Percentiles rank a stretch among this genome's conserved stretches.
Conservation (phyloP, 2,329 filamentous ascomycete species). For the Pseudonectria buxi region DNA sequence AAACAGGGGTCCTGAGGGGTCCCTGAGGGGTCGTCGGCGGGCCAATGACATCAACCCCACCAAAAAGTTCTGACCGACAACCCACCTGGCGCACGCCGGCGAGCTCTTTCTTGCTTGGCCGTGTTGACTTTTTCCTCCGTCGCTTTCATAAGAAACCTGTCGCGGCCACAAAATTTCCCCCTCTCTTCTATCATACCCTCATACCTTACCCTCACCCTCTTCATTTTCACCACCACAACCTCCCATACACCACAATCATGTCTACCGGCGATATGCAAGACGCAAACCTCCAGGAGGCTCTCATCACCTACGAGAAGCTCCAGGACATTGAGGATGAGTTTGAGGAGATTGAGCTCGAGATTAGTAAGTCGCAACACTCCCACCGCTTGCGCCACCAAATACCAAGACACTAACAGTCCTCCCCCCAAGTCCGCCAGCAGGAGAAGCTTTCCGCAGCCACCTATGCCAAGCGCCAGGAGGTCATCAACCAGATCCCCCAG, state of each 20-base stretch:
- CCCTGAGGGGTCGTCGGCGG: constrained; percentile 10
- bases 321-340: constrained; percentile 77
- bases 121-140: constrained; percentile 2
- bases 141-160: background rate
- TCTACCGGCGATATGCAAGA: constrained; percentile 31
- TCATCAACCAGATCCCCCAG: constrained; percentile 67
- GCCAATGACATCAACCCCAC: constrained; percentile 27
- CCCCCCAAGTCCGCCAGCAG: constrained; percentile 60
- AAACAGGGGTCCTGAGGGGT: constrained; percentile 15
- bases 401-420: constrained; percentile 8
- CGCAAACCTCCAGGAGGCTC: constrained; percentile 21
- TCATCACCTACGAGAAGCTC: constrained; percentile 68
- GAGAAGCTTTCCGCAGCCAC: constrained; percentile 61
- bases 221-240: background rate
- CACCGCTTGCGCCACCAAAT: constrained; percentile 1
- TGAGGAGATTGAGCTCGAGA: constrained; percentile 72
- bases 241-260: constrained; percentile 21
- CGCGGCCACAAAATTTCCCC: too few species aligned
- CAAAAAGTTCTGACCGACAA: constrained; percentile 22
- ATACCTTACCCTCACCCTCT: too few species aligned
- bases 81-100: background rate
- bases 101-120: background rate
- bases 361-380: constrained; percentile 52
- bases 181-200: too few species aligned
- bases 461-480: constrained; percentile 67